Evolutionary conservation across 2,329 filamentous ascomycete genomes (phyloP), one percentile per base, ranked within the genome.

Genomic region (Cladosporium sp.): DNA sequence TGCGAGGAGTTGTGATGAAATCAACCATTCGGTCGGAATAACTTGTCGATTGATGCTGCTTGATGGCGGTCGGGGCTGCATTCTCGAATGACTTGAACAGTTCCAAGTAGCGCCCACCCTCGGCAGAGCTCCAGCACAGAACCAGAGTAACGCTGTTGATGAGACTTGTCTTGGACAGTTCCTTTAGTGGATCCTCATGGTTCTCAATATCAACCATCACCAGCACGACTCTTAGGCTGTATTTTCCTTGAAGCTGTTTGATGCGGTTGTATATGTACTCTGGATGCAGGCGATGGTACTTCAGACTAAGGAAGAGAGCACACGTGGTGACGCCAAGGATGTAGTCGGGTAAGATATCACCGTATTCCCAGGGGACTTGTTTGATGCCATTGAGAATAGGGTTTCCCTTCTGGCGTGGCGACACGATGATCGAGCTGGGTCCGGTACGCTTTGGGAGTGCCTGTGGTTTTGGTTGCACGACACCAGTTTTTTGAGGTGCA

Each of bases 211-310:
- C 95, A 29, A 98, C 93, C 87, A 98, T 93, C 23, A 90, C 89
- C 58, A 99, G 85, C 31, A 99, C 81, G 62, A 99, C 85, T 57
- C 95, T 91, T 23, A 99, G 85, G 70, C 89, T 90, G 80, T 96
- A 98, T 79, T 91, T 92, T 60, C 91, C 91, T 61, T 91, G 91
- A 5, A 99, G 83, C 58, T 89, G 88, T 62, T 91, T 89, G 71
- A 99, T 96, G 65, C 95, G 90, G 28, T 90, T 93, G 81, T 98
- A 98, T 73, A 99, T 92, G 81, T 99, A 99, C 79, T 99, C 95
- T 0, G 95, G 95, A 75, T 99, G 95, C 62, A 99, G 85, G 31
- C 94, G 92, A 78, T 99, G 95, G 78, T 99, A 99, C 78, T 98
- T 99, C 64, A 99, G 85, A 57, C 92, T 96, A 50, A 99, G 82